Percentiles rank a stretch among this genome's conserved stretches.
Evolutionary conservation across 345 rosid species (phyloP).

Genomic region (Arabidopsis arenosa): DNA sequence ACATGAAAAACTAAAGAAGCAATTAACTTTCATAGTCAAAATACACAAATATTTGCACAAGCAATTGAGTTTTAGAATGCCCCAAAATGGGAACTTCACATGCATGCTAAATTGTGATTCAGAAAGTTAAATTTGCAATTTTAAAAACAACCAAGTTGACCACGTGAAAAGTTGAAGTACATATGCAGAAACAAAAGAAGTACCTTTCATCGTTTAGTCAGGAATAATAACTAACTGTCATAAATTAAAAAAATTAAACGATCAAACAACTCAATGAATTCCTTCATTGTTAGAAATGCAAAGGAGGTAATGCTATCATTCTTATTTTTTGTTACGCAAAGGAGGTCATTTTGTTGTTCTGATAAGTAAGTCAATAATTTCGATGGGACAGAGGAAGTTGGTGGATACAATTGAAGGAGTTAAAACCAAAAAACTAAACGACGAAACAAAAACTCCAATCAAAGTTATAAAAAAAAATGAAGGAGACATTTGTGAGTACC

Average conservation of each 20-base stretch:
- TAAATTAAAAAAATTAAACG: not conserved
- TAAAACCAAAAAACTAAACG: not conserved
- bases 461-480: not conserved
- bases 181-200: slow-evolving; percentile 34
- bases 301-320: not conserved
- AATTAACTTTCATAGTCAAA: slow-evolving; percentile 9
- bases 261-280: not conserved
- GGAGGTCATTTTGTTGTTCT: not conserved
- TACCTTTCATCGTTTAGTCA: not conserved
- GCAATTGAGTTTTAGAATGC: slow-evolving; percentile 20
- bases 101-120: slow-evolving; percentile 31
- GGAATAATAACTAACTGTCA: not conserved
- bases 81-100: slow-evolving; percentile 37
- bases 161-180: slow-evolving; percentile 32
- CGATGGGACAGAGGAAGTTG: slow-evolving; percentile 17
- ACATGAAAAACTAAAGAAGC: not conserved
- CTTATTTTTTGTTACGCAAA: not conserved
- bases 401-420: slow-evolving; percentile 35
- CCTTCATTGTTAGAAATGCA: not conserved
- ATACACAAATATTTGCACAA: slow-evolving; percentile 19
- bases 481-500: slow-evolving; percentile 45
- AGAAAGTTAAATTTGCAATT: not conserved
- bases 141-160: slow-evolving; percentile 11
- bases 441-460: not conserved
- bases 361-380: slow-evolving; percentile 6